These are phyloP conservation scores for Phytophthora aleatoria DNA, from an alignment of 352 stramenopile species.

Conservation along the genomic window DNA sequence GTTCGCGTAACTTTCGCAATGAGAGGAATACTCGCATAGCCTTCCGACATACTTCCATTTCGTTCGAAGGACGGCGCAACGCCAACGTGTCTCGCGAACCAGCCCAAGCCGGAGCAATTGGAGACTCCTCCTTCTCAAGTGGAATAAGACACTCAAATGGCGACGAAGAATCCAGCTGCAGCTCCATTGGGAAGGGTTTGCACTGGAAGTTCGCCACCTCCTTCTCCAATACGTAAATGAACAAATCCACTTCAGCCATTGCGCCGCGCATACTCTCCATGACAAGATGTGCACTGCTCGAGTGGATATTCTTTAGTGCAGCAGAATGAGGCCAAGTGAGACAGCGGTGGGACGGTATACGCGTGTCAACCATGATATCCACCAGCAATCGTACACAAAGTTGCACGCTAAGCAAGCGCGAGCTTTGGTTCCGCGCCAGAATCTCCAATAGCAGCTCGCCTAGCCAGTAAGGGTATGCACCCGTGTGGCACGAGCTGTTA, in stretches of 20 bases:
- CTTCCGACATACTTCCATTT: conserved; percentile 78
- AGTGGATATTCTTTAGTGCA: conserved; percentile 62
- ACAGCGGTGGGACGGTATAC: conserved; percentile 20
- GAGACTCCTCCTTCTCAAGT: conserved; percentile 29
- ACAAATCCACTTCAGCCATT: conserved; percentile 81
- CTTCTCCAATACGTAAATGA: conserved; percentile 83
- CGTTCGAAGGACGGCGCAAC: conserved; percentile 57
- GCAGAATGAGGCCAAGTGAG: conserved; percentile 30
- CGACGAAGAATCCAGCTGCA: conserved; percentile 67
- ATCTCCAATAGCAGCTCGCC: conserved; percentile 50
- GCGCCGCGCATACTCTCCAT: conserved; percentile 86
- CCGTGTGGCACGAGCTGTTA: conserved; percentile 5
- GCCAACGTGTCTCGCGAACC: conserved; percentile 39
- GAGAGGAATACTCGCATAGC: conserved; percentile 73
- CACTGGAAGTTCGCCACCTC: conserved; percentile 60
- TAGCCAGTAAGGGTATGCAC: conserved; percentile 56
- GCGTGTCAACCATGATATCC: conserved; percentile 57
- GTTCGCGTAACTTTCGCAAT: conserved; percentile 54
- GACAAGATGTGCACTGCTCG: conserved; percentile 66
- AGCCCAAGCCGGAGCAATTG: conserved; percentile 26
- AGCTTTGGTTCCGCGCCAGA: conserved; percentile 53
- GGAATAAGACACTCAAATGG: conserved; percentile 75
- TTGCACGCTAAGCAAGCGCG: conserved; percentile 60
- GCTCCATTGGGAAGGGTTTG: conserved; percentile 47
- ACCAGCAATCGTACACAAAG: conserved; percentile 57